phyloP scores from a whole-genome alignment of 2,329 filamentous ascomycete genomes.

The Colletotrichum sp. region DNA sequence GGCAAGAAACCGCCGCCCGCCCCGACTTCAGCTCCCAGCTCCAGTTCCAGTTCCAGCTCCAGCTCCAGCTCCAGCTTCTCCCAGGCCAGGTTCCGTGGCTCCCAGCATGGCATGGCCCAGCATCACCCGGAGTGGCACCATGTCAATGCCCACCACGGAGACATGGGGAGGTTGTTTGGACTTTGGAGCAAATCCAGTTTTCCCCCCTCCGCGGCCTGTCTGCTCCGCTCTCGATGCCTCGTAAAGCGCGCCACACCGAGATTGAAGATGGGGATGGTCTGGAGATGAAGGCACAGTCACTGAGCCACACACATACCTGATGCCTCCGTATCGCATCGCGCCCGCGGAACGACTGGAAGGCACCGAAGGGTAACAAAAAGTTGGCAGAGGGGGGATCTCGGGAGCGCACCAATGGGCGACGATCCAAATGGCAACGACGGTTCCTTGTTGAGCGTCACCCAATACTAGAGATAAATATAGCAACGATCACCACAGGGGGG shows the following conservation, averaged over 20 bases:
- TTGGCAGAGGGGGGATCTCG: constrained; percentile 2
- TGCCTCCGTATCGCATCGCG: background rate
- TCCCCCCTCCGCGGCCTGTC: background rate
- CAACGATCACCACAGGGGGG: constrained; percentile 10
- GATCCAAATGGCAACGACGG: background rate
- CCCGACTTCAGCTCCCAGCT: background rate
- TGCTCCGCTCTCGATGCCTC: background rate
- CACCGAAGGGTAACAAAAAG: background rate
- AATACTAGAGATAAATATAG: constrained; percentile 11
- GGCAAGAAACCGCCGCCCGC: background rate
- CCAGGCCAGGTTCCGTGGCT: background rate
- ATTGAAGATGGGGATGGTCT: background rate
- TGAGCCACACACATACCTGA: background rate
- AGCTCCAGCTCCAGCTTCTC: background rate
- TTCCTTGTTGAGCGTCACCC: background rate
- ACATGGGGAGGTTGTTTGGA: background rate
- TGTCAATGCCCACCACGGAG: background rate
- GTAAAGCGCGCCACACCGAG: background rate
- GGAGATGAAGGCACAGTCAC: background rate
- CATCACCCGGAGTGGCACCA: background rate
- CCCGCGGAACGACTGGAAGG: background rate
- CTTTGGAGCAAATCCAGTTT: background rate
- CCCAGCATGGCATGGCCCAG: background rate
- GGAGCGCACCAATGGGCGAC: background rate
- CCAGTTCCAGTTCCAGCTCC: background rate